Evolutionary conservation across 371 early-diverging fungal genomes (phyloP).

Genomic region (Chytridium lagenaria): DNA sequence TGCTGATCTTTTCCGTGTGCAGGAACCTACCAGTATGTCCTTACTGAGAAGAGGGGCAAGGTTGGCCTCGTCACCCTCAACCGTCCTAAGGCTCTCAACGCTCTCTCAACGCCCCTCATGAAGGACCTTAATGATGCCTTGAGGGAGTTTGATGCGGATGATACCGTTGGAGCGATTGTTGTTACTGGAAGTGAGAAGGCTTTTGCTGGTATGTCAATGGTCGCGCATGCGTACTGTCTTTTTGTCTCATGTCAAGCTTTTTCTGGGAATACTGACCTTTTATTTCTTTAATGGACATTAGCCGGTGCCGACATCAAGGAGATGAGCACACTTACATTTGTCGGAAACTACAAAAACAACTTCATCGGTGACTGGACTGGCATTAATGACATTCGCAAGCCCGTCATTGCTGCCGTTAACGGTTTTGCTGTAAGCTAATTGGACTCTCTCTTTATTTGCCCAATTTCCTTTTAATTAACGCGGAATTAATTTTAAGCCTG

Average conservation of each 20-base stretch:
- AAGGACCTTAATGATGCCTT: slow-evolving; percentile 91
- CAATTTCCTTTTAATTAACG: too few species aligned
- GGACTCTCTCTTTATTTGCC: too few species aligned
- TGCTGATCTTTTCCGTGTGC: not conserved
- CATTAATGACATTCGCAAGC: slow-evolving; percentile 90
- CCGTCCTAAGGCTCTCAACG: slow-evolving; percentile 96
- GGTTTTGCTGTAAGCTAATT: slow-evolving; percentile 92
- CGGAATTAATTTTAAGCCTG: too few species aligned
- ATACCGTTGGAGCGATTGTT: slow-evolving; percentile 87
- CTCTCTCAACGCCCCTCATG: slow-evolving; percentile 92
- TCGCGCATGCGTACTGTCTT: too few species aligned
- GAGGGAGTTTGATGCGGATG: slow-evolving; percentile 76
- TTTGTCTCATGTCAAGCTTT: too few species aligned
- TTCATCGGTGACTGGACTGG: slow-evolving; percentile 95
- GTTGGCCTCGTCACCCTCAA: slow-evolving; percentile 90
- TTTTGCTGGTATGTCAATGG: slow-evolving; percentile 92
- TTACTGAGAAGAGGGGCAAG: slow-evolving; percentile 78
- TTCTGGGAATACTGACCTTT: too few species aligned
- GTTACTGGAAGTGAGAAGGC: slow-evolving; percentile 95
- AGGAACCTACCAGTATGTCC: slow-evolving; percentile 64
- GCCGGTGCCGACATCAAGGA: slow-evolving; percentile 99
- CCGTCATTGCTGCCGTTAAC: slow-evolving; percentile 96
- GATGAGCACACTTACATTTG: slow-evolving; percentile 87
- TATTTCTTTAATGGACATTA: too few species aligned
- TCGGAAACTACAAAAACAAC: slow-evolving; percentile 86